Percentiles rank a stretch among this genome's conserved stretches.
Conservation (phyloP, 192 early-diverging fungal species). For the Chytriomyces confervae region DNA sequence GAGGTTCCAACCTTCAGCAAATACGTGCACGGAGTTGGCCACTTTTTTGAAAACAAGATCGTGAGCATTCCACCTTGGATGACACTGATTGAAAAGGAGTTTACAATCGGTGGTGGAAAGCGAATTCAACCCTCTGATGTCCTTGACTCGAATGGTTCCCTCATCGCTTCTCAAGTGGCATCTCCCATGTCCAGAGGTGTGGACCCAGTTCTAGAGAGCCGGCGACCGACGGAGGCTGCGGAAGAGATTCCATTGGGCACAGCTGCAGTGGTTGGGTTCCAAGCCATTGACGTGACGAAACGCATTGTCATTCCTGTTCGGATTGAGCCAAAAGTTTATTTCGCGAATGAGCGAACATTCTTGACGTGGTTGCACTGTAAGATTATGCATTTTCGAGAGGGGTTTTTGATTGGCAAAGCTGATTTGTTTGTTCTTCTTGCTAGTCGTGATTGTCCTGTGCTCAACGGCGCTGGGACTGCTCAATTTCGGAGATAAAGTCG, state of each 20-base stretch:
- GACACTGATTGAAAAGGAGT: conserved; percentile 80
- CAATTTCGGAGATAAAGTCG: conserved; percentile 76
- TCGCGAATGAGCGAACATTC: conserved; percentile 88
- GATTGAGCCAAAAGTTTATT: conserved; percentile 85
- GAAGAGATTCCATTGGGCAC: conserved; percentile 30
- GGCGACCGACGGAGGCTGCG: conserved; percentile 3
- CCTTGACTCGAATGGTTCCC: conserved; percentile 3
- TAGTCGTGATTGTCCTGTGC: conserved; percentile 68
- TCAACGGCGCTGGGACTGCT: conserved; percentile 73
- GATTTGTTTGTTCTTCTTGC: conserved; percentile 1
- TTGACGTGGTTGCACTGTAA: conserved; percentile 80
- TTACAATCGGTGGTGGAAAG: not conserved
- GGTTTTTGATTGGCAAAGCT: not conserved
- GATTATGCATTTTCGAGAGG: conserved; percentile 22
- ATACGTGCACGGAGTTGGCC: conserved; percentile 93
- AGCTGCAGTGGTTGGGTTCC: conserved; percentile 32
- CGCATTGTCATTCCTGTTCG: conserved; percentile 57
- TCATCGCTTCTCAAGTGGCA: conserved; percentile 29
- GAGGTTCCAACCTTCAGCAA: conserved; percentile 98
- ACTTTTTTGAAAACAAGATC: conserved; percentile 73
- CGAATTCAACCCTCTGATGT: conserved; percentile 24
- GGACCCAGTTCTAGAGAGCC: conserved; percentile 7
- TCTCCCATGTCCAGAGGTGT: not conserved
- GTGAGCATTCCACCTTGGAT: conserved; percentile 93
- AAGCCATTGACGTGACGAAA: conserved; percentile 40